Conservation (phyloP, 805 yeast species). For the Clavispora asparagi region DNA sequence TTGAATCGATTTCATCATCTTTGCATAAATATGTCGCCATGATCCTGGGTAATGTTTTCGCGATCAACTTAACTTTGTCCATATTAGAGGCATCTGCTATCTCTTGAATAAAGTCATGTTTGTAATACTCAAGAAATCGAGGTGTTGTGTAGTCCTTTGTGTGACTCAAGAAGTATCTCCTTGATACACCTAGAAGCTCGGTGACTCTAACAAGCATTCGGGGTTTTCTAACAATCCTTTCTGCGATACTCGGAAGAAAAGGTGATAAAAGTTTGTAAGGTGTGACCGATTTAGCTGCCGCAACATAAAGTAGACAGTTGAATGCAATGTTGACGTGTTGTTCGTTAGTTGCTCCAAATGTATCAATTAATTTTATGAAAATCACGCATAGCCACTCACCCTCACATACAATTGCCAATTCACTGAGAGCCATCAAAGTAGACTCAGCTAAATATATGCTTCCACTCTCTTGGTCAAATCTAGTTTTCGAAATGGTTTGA, state of each 20-base stretch:
- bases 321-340: slow-evolving; percentile 67
- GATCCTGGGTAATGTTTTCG: slow-evolving; percentile 45
- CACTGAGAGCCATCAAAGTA: slow-evolving; percentile 56
- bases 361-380: slow-evolving; percentile 58
- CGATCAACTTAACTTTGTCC: slow-evolving; percentile 43
- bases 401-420: slow-evolving; percentile 52
- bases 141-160: slow-evolving; percentile 77
- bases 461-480: slow-evolving; percentile 23
- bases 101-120: slow-evolving; percentile 55
- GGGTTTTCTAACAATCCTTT: slow-evolving; percentile 56
- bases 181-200: slow-evolving; percentile 58
- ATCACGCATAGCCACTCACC: slow-evolving; percentile 69
- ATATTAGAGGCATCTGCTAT: slow-evolving; percentile 52
- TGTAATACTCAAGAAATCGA: slow-evolving; percentile 60
- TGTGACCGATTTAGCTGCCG: slow-evolving; percentile 51
- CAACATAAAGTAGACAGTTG: slow-evolving; percentile 55
- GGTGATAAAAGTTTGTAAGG: slow-evolving; percentile 81
- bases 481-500: slow-evolving; percentile 36
- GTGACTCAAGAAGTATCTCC: slow-evolving; percentile 56
- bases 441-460: slow-evolving; percentile 50
- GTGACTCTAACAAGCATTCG: slow-evolving; percentile 56
- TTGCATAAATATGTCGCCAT: slow-evolving; percentile 55
- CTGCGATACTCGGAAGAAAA: slow-evolving; percentile 66
- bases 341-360: slow-evolving; percentile 58
- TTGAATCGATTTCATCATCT: slow-evolving; percentile 43